Evolutionary conservation across 2,329 filamentous ascomycete genomes (phyloP).

Genomic region (Colletotrichum orchidophilum): DNA sequence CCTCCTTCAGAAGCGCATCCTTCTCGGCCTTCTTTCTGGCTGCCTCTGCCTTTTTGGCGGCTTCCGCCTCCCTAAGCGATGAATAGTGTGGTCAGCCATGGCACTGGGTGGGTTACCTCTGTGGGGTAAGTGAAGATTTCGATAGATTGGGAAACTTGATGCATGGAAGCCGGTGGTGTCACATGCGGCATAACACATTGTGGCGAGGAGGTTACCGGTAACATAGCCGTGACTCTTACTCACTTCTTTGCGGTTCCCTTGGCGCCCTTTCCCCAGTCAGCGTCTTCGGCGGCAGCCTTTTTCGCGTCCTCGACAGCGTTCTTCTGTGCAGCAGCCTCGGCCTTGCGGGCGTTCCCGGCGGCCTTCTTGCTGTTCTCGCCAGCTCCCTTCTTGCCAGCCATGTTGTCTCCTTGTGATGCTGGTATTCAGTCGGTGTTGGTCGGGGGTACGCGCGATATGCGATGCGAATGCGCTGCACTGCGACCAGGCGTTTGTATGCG

Average conservation of each 20-base stretch:
- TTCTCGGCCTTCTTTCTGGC: constrained; percentile 93
- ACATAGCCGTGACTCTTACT: constrained; percentile 41
- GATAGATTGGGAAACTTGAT: not conserved
- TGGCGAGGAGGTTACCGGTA: not conserved
- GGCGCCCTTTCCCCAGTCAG: constrained; percentile 84
- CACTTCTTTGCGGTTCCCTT: constrained; percentile 92
- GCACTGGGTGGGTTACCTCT: not conserved
- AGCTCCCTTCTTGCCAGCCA: constrained; percentile 76
- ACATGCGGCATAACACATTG: not conserved
- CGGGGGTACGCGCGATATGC: constrained; percentile 1
- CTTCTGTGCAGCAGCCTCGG: constrained; percentile 85
- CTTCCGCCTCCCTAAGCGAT: constrained; percentile 78
- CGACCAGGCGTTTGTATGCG: not conserved
- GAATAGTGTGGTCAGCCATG: constrained; percentile 19
- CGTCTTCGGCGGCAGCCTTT: constrained; percentile 73
- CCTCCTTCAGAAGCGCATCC: constrained; percentile 82
- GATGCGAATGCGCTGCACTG: constrained; percentile 24
- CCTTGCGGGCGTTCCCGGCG: constrained; percentile 90
- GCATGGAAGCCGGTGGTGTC: constrained; percentile 4
- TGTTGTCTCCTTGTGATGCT: constrained; percentile 44
- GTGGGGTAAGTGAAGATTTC: constrained; percentile 11
- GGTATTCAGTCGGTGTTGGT: not conserved
- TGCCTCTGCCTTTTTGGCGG: constrained; percentile 82
- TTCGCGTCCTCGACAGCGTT: constrained; percentile 75
- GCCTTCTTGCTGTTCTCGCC: constrained; percentile 87